These are phyloP conservation scores for Dothidotthia symphoricarpi DNA, from an alignment of 2,329 filamentous ascomycete species.

Conservation along the genomic window DNA sequence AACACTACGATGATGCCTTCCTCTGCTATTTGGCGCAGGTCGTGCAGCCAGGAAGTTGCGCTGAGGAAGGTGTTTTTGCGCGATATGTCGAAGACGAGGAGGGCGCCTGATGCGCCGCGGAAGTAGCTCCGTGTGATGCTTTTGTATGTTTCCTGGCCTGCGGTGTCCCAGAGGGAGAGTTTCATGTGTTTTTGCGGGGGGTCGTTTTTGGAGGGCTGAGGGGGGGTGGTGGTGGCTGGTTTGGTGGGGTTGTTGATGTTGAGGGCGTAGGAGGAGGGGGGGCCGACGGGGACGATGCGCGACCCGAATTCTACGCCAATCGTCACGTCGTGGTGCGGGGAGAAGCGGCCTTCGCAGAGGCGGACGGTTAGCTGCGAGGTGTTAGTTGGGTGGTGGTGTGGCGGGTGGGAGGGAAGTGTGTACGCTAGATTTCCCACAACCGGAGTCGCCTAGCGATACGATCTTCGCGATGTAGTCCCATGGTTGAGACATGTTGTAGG, in stretches of 20 bases:
- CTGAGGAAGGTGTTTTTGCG: conserved; percentile 81
- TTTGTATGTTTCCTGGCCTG: conserved; percentile 96
- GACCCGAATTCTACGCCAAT: conserved; percentile 97
- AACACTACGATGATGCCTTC: conserved; percentile 92
- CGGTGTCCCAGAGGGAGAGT: conserved; percentile 90
- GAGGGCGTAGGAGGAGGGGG: conserved; percentile 65
- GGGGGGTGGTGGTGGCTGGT: conserved; percentile 9
- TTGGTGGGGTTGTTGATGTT: conserved; percentile 52
- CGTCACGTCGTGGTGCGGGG: conserved; percentile 90
- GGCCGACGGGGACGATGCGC: conserved; percentile 85
- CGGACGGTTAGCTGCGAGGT: conserved; percentile 73
- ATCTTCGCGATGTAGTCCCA: conserved; percentile 99
- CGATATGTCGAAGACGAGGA: conserved; percentile 94
- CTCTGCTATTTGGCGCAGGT: conserved; percentile 91
- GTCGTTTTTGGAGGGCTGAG: conserved; percentile 30
- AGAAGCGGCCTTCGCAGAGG: conserved; percentile 94
- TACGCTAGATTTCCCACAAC: conserved; percentile 85
- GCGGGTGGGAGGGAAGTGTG: not conserved
- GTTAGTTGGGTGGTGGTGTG: conserved; percentile 10
- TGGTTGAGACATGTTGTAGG: conserved; percentile 56
- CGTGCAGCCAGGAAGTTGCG: conserved; percentile 89
- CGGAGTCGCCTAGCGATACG: conserved; percentile 94
- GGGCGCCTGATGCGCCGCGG: conserved; percentile 71
- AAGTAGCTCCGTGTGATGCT: conserved; percentile 94
- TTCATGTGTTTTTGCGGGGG: conserved; percentile 77